Evolutionary conservation across 2,329 filamentous ascomycete species (phyloP).

Genomic region (Sarocladium oryzae): DNA sequence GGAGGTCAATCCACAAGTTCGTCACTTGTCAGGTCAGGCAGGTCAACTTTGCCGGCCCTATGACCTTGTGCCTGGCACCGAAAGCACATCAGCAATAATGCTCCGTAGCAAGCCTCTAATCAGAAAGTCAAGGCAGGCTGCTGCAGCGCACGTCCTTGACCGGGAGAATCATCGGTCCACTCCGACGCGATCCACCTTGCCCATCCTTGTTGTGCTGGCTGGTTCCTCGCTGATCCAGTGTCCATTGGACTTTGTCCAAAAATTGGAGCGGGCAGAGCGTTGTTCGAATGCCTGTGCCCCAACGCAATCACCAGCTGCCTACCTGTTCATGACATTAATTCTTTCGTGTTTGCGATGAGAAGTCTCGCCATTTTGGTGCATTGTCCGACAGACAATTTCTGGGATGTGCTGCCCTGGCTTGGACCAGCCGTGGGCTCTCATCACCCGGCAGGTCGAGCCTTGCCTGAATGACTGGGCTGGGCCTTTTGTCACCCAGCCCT

Average conservation of each 20-base stretch:
- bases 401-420: neutral
- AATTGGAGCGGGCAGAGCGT: too few species aligned
- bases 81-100: neutral
- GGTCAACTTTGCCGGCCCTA: neutral
- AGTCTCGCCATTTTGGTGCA: too few species aligned
- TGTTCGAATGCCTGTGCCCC: too few species aligned
- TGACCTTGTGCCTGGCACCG: neutral
- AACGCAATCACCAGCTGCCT: too few species aligned
- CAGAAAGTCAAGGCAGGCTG: neutral
- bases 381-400: too few species aligned
- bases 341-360: too few species aligned
- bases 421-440: neutral
- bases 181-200: constrained; percentile 5
- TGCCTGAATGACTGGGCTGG: neutral
- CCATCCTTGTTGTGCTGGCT: neutral
- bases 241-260: neutral
- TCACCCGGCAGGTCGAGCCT: constrained; percentile 6
- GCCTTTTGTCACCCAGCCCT: neutral
- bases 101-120: too few species aligned
- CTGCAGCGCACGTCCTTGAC: neutral
- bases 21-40: neutral
- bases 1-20: too few species aligned
- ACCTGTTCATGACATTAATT: too few species aligned
- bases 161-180: constrained; percentile 9
- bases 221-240: neutral